Base-by-base conservation (phyloP, 169 alveolate genomes). In the Eimeria tenella region DNA sequence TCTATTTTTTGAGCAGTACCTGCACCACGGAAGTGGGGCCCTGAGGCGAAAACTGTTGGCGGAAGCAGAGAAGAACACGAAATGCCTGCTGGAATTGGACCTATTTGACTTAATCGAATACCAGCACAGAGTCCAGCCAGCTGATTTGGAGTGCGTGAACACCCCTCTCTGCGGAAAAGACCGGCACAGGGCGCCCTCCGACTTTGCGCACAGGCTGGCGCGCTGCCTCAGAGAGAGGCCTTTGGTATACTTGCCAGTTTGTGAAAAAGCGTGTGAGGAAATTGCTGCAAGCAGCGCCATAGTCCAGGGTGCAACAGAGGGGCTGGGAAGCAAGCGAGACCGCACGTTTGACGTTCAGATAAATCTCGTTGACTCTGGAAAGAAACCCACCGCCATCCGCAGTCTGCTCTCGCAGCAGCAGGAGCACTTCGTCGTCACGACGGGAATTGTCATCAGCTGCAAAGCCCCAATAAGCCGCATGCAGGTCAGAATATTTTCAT, bases 101-200 rank as follows among this genome's bases (percentile, higher is more conserved):
- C 86, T 86, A 25, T 60, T 56, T 49, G 96, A 86, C 86, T 62
- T 94, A 73, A 68, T 62, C 4, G 82, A 52, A 15, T 94, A 77
- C 73, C 92, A 94, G 92, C 94, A 90, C 31, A 71, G 86, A 31
- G 90, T 90, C 86, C 77, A 65, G 42, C 93, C 93, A 19, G 88
- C 93, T 4, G 94, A 83, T 52, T 50, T 94, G 75, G 86, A 86
- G 60, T 94, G 96, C 53, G 94, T 94, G 25, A 63, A 62, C 19
- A 94, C 96, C 8, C 96, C 96, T 11, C 74, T 81, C 58, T 94
- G 96, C 77, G 86, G 60, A 23, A 77, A 74, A 42, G 87, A 75
- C n/a, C 65, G 91, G 31, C 96, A 94, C 83, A 50, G 89, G 31
- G 94, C 96, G 4, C 96, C 96, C n/a, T 74, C 94, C 6, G 94